Evolutionary conservation across 2,329 filamentous ascomycete genomes (phyloP).

Genomic region (Aspergillaceae sp.): DNA sequence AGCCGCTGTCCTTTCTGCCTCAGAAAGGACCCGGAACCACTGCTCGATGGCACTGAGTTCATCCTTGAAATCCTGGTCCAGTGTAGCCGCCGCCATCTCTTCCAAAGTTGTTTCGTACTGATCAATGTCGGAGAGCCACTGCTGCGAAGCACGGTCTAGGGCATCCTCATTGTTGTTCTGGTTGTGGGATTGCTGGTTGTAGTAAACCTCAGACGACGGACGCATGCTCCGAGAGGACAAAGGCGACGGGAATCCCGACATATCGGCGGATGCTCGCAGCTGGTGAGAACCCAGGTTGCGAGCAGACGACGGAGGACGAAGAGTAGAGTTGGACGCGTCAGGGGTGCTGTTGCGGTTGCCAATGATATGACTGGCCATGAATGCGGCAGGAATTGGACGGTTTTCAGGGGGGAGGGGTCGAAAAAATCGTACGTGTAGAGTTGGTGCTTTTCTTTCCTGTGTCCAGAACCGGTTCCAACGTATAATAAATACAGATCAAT

Average conservation of each 20-base stretch:
- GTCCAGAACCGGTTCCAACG: conserved; percentile 7
- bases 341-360: conserved; percentile 96
- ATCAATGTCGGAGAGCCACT: conserved; percentile 98
- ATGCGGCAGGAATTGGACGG: conserved; percentile 4
- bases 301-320: conserved; percentile 77
- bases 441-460: neutral
- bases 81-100: conserved; percentile 97
- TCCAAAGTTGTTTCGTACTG: conserved; percentile 98
- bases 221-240: conserved; percentile 71
- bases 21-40: conserved; percentile 96
- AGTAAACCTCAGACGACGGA: conserved; percentile 87
- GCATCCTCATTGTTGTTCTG: conserved; percentile 67
- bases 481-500: conserved; percentile 30
- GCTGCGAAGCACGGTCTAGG: conserved; percentile 87
- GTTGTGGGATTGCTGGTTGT: conserved; percentile 64
- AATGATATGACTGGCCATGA: conserved; percentile 57
- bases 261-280: conserved; percentile 90
- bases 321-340: conserved; percentile 72
- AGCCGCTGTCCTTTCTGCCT: conserved; percentile 90
- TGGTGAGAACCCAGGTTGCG: conserved; percentile 72
- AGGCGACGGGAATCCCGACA: conserved; percentile 70
- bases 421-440: neutral
- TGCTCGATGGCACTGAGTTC: conserved; percentile 98
- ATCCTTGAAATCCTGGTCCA: conserved; percentile 99
- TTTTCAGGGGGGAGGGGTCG: neutral